Base-by-base conservation (phyloP, 1,139 yeast species). In the Yamadazyma oceani region DNA sequence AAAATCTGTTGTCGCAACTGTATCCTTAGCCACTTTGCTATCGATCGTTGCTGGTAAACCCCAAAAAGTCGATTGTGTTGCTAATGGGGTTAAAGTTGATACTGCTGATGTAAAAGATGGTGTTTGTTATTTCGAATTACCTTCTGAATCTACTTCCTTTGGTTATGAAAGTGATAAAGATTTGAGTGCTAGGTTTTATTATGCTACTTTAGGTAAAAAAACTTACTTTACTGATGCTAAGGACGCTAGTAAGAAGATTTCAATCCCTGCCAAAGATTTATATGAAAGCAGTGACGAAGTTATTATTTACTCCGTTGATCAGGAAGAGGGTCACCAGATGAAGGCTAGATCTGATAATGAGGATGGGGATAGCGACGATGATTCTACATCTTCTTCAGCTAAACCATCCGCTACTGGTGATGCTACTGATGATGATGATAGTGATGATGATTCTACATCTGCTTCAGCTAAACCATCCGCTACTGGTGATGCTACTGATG, bases 211-310 rank as follows among this genome's bases (percentile, higher is more conserved):
- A 4, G 41, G 39, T 17, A 24, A 27, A 9, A 32, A 21, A 15
- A 35, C 37, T 22, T 42, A 32, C 17, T 40, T 26, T 22, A 37
- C 13, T 23, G 39, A 42, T 27, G 37, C 40, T 16, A 40, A 25
- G 17, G 16, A 30, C 7, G 34, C 28, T 9, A 43, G 43, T 30
- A 31, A 12, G 5, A 22, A 16, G 7, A 42, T 42, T 29, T 33
- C 45, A n/a, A 35, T 42, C 31, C 45, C 45, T 11, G 43, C 42
- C 9, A 33, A 26, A 21, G 30, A 32, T 10, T 40, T 42, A 21
- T 27, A 32, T 31, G 19, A 34, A 7, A 19, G 24, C 14, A 17
- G 33, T 14, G 42, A 38, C 6, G 37, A 37, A n/a, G 35, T 42
- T n/a, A 34, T 31, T 8, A 22, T 42, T 27, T 42, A 32, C 17